These are phyloP conservation scores for Didymella pomorum DNA, from an alignment of 2,329 filamentous ascomycete genomes.

Conservation along the genomic window DNA sequence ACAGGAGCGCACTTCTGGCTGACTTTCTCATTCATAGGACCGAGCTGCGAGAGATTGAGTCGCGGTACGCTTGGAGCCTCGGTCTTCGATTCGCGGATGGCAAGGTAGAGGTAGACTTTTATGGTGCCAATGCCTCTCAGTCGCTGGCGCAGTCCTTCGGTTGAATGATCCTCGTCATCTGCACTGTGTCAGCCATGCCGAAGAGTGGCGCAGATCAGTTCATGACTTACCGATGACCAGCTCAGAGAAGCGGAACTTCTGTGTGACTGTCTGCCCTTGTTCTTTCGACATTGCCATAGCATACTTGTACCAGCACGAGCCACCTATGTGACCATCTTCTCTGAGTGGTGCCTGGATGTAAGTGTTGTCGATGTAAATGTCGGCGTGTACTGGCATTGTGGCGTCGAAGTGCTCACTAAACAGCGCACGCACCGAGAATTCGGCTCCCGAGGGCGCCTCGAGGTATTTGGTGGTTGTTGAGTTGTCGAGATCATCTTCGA, in stretches of 20 bases:
- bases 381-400: not conserved
- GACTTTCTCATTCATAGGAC: slow-evolving; percentile 25
- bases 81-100: not conserved
- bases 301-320: not conserved
- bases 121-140: slow-evolving; percentile 27
- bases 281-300: not conserved
- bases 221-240: slow-evolving; percentile 21
- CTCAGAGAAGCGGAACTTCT: slow-evolving; percentile 34
- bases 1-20: slow-evolving; percentile 26
- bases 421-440: slow-evolving; percentile 30
- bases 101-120: slow-evolving; percentile 23
- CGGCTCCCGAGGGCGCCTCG: slow-evolving; percentile 35
- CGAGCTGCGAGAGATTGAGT: slow-evolving; percentile 26
- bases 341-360: not conserved
- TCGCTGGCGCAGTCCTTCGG: slow-evolving; percentile 7
- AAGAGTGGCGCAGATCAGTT: no score
- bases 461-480: slow-evolving; percentile 39
- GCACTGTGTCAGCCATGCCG: not conserved
- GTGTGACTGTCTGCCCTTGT: not conserved
- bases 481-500: slow-evolving; percentile 10
- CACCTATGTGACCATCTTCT: not conserved
- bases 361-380: not conserved
- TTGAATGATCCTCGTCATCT: not conserved
- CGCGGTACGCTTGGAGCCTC: slow-evolving; percentile 15
- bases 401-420: slow-evolving; percentile 24